These are phyloP conservation scores for Penicillium janthinellum DNA, from an alignment of 2,329 filamentous ascomycete species.

Conservation along the genomic window DNA sequence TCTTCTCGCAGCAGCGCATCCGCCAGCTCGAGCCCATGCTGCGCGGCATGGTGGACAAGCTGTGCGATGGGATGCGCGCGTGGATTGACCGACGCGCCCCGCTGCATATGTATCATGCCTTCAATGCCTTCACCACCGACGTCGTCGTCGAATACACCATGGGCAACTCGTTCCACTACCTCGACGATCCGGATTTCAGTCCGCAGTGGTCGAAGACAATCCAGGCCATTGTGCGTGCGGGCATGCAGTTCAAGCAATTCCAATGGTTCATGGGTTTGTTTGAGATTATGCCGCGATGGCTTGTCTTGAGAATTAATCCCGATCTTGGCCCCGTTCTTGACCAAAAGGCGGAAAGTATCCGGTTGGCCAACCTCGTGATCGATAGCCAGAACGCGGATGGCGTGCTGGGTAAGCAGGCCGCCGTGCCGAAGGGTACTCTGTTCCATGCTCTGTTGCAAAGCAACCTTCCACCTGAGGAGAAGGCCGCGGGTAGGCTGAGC, in stretches of 20 bases:
- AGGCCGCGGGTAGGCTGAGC: constrained; percentile 26
- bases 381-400: constrained; percentile 4
- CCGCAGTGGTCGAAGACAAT: constrained; percentile 35
- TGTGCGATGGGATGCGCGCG: constrained; percentile 26
- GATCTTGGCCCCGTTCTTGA: constrained; percentile 18
- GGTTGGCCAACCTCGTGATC: constrained; percentile 14
- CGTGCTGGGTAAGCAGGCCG: not conserved
- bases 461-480: constrained; percentile 39
- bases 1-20: constrained; percentile 37
- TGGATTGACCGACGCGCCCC: constrained; percentile 20
- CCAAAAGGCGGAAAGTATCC: constrained; percentile 15
- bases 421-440: constrained; percentile 11
- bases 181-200: constrained; percentile 35
- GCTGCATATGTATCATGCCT: constrained; percentile 33
- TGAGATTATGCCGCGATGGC: constrained; percentile 21
- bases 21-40: constrained; percentile 27
- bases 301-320: constrained; percentile 24
- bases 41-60: constrained; percentile 26
- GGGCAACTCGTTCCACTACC: constrained; percentile 33
- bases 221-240: constrained; percentile 25
- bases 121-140: constrained; percentile 48
- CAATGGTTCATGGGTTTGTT: constrained; percentile 26
- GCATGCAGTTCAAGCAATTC: constrained; percentile 26
- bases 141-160: constrained; percentile 50
- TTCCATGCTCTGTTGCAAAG: constrained; percentile 37